Percentiles rank a stretch among this genome's conserved stretches.
Evolutionary conservation across 1,284 basidiomycete species (phyloP).

Genomic region (Ustilago esculenta): DNA sequence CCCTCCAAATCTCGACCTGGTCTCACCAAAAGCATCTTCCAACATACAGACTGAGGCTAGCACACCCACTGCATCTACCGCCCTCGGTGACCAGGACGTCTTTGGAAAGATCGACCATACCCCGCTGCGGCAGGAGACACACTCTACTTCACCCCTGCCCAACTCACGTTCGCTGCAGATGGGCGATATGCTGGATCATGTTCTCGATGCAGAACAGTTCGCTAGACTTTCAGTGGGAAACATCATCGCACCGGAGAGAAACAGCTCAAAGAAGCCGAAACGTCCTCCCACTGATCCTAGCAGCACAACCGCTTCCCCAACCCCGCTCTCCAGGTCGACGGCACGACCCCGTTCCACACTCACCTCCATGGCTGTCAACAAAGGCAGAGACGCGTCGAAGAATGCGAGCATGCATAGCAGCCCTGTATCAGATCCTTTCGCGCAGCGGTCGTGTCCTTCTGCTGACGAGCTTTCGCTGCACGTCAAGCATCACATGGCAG

Average conservation of each 20-base stretch:
- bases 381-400: not conserved
- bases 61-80: conserved; percentile 16
- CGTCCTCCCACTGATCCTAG: conserved; percentile 16
- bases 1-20: not conserved
- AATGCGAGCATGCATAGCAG: not conserved
- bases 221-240: conserved; percentile 33
- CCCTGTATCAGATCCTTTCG: conserved; percentile 15
- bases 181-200: conserved; percentile 40
- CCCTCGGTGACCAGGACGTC: conserved; percentile 18
- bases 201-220: conserved; percentile 23
- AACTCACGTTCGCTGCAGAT: conserved; percentile 39
- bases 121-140: conserved; percentile 31
- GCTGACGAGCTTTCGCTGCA: conserved; percentile 29
- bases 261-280: conserved; percentile 32
- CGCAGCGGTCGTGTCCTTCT: conserved; percentile 9
- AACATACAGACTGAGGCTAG: conserved; percentile 4
- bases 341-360: conserved; percentile 15
- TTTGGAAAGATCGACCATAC: conserved; percentile 47
- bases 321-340: conserved; percentile 21
- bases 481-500: conserved; percentile 38
- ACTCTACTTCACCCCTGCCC: conserved; percentile 42
- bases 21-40: conserved; percentile 14
- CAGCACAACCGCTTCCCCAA: conserved; percentile 35
- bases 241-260: conserved; percentile 40
- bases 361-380: conserved; percentile 23